Evolutionary conservation across 176 grass and related monocot genomes (phyloP).

Genomic region (Alopecurus myosuroides): DNA sequence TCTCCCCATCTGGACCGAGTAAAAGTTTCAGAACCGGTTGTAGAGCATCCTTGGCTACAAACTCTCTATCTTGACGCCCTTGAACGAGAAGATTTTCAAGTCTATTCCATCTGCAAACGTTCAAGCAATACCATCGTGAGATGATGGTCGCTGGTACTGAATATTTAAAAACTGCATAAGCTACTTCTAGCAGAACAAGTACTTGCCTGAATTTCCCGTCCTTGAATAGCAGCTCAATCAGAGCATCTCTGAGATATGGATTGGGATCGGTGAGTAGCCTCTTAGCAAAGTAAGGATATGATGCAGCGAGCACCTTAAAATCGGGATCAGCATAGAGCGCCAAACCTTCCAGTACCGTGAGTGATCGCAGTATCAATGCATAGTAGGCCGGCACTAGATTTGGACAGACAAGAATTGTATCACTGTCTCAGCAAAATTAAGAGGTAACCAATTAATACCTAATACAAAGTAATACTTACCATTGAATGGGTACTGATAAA

Average conservation of each 20-base stretch:
- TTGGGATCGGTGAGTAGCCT: conserved; percentile 95
- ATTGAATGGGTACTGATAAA: conserved; percentile 93
- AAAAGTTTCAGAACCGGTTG: conserved; percentile 91
- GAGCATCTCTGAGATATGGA: conserved; percentile 98
- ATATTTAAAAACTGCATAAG: background rate
- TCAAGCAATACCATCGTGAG: conserved; percentile 10
- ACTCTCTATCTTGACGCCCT: conserved; percentile 89
- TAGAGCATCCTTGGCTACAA: conserved; percentile 87
- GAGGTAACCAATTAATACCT: background rate
- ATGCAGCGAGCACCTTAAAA: conserved; percentile 98
- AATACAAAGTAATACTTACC: conserved; percentile 47
- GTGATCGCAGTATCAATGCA: conserved; percentile 82
- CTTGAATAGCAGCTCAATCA: conserved; percentile 96
- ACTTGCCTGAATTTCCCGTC: conserved; percentile 94
- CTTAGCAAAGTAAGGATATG: conserved; percentile 99
- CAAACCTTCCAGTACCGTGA: conserved; percentile 96
- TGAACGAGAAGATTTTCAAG: conserved; percentile 99
- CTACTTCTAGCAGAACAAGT: conserved; percentile 6
- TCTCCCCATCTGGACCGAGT: conserved; percentile 70
- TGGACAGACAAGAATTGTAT: conserved; percentile 30
- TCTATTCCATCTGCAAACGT: conserved; percentile 82
- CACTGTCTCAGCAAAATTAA: conserved; percentile 10
- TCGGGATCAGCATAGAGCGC: conserved; percentile 91
- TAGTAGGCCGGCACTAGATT: conserved; percentile 92
- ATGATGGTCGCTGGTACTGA: background rate